A percentile compares a stretch with the other conserved stretches of the same genome.
Evolutionary conservation across 1,139 yeast genomes (phyloP).

Genomic region (Meyerozyma carpophila): DNA sequence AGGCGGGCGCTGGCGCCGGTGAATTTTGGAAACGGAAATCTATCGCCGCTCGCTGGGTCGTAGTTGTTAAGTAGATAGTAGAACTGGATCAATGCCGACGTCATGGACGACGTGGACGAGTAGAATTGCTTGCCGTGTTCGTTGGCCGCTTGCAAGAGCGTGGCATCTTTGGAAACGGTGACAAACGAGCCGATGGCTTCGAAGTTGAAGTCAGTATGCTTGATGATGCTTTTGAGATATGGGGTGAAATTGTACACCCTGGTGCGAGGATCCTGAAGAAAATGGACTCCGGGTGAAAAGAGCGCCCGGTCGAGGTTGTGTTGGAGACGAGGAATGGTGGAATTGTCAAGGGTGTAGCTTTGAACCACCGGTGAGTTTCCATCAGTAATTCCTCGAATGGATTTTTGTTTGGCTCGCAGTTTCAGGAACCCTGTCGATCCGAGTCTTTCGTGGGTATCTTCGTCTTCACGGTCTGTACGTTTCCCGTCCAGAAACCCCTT

Average conservation of each 20-base stretch:
- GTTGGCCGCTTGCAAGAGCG: constrained; percentile 45
- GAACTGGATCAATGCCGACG: constrained; percentile 66
- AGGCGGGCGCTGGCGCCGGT: constrained; percentile 23
- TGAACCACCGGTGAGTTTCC: background rate
- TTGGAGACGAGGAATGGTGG: constrained; percentile 39
- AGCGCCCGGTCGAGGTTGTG: constrained; percentile 66
- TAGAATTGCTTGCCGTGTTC: constrained; percentile 41
- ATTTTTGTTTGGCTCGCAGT: constrained; percentile 8
- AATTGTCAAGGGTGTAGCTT: constrained; percentile 15
- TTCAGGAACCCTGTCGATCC: background rate
- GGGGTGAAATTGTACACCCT: constrained; percentile 67
- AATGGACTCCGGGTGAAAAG: constrained; percentile 82
- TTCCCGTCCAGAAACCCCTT: background rate
- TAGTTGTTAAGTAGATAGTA: constrained; percentile 66
- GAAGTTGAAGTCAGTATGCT: constrained; percentile 66
- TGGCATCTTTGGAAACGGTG: constrained; percentile 62
- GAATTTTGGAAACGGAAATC: constrained; percentile 35
- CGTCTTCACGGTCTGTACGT: background rate
- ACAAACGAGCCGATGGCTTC: constrained; percentile 51
- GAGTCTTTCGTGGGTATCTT: constrained; percentile 3
- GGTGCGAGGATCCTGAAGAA: constrained; percentile 70
- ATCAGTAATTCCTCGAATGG: constrained; percentile 14
- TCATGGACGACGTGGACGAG: constrained; percentile 88
- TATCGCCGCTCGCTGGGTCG: constrained; percentile 11
- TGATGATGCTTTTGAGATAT: constrained; percentile 53